phyloP scores from a whole-genome alignment of 306 rosid species.

The Cucurbita ficifolia region DNA sequence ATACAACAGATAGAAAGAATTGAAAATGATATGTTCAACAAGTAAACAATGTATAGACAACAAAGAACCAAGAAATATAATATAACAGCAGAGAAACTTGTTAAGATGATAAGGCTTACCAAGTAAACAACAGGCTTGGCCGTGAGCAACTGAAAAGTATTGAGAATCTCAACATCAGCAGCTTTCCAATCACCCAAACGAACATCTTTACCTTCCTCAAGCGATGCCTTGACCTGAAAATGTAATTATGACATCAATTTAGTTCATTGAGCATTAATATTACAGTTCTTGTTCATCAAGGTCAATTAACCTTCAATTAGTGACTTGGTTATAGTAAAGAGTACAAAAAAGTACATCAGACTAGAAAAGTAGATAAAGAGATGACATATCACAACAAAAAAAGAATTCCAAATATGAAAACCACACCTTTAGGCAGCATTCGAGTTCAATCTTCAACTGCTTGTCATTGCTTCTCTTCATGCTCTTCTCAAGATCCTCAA shows the following conservation, averaged over 20 bases:
- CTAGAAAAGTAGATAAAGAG: background rate
- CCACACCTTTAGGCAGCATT: constrained; percentile 68
- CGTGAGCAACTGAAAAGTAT: constrained; percentile 86
- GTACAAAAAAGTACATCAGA: background rate
- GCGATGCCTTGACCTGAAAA: constrained; percentile 62
- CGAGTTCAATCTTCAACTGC: constrained; percentile 78
- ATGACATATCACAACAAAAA: background rate
- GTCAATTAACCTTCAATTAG: background rate
- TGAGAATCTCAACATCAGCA: constrained; percentile 78
- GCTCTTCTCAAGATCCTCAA: constrained; percentile 90
- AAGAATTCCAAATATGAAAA: background rate
- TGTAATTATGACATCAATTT: background rate
- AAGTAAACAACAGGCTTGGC: constrained; percentile 95
- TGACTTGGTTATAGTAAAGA: background rate
- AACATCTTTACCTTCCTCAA: constrained; percentile 77
- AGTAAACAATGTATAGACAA: background rate
- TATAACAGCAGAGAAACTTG: background rate
- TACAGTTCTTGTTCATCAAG: background rate
- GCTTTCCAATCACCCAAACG: constrained; percentile 97
- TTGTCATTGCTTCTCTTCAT: constrained; percentile 99
- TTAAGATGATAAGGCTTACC: constrained; percentile 26
- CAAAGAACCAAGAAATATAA: background rate
- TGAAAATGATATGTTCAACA: background rate
- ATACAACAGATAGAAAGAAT: background rate
- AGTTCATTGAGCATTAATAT: background rate